Conservation (phyloP, 2,329 filamentous ascomycete genomes). For the Pezicula carpinea region DNA sequence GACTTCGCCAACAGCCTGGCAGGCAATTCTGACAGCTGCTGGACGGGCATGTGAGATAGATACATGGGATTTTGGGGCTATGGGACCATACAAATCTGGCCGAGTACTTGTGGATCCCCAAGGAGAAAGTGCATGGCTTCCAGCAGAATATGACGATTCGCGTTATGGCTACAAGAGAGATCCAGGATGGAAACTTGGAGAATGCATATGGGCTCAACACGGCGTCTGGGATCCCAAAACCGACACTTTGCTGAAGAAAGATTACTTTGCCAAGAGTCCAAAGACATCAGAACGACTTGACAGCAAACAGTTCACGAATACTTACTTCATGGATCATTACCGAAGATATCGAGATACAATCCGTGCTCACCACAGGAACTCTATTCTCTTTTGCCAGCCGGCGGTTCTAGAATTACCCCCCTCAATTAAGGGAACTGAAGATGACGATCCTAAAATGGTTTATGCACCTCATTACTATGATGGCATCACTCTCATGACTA, state of each 20-base stretch:
- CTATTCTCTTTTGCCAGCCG: slow-evolving; percentile 87
- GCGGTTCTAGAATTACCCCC: slow-evolving; percentile 91
- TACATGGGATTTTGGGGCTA: slow-evolving; percentile 87
- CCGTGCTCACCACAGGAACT: slow-evolving; percentile 68
- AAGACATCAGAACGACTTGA: slow-evolving; percentile 68
- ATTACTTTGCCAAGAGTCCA: slow-evolving; percentile 83
- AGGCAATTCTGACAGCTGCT: slow-evolving; percentile 86
- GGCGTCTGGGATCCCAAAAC: slow-evolving; percentile 85
- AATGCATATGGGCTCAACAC: slow-evolving; percentile 95
- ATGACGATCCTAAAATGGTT: slow-evolving; percentile 85
- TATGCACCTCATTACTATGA: slow-evolving; percentile 97
- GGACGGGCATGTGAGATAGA: slow-evolving; percentile 86
- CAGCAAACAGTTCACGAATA: slow-evolving; percentile 84
- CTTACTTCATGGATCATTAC: slow-evolving; percentile 86
- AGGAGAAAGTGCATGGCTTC: slow-evolving; percentile 80
- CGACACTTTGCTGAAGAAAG: slow-evolving; percentile 73
- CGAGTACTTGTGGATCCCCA: slow-evolving; percentile 80
- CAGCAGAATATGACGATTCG: slow-evolving; percentile 76
- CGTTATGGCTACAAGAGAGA: slow-evolving; percentile 89
- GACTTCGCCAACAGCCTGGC: slow-evolving; percentile 90
- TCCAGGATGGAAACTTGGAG: slow-evolving; percentile 83
- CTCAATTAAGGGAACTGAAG: slow-evolving; percentile 75
- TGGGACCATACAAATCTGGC: slow-evolving; percentile 89
- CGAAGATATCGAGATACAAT: slow-evolving; percentile 71
- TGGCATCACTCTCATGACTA: slow-evolving; percentile 92